Conservation (phyloP, 192 early-diverging fungal genomes). For the Coemansia interrupta region DNA sequence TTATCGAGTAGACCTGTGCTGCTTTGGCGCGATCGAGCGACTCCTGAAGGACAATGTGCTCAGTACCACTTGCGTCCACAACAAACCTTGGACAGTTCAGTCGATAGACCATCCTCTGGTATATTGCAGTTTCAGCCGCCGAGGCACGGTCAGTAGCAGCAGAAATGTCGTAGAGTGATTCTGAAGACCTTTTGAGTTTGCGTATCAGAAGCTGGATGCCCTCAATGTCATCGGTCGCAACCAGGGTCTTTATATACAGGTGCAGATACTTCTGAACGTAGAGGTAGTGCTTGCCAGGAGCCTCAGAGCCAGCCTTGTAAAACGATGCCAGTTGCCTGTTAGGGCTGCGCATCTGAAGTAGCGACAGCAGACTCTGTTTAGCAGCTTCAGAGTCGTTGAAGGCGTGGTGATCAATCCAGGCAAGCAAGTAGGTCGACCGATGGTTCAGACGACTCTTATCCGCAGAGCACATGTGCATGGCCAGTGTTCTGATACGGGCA, state of each 20-base stretch:
- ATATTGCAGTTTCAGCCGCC: conserved; percentile 15
- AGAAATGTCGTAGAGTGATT: conserved; percentile 19
- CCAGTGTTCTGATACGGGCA: neutral
- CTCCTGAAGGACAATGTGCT: conserved; percentile 33
- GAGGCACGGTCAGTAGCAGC: conserved; percentile 6
- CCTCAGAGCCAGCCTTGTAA: conserved; percentile 51
- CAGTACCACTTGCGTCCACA: conserved; percentile 18
- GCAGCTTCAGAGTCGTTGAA: conserved; percentile 26
- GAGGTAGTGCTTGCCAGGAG: conserved; percentile 48
- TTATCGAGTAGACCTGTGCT: conserved; percentile 18
- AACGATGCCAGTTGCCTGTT: conserved; percentile 47
- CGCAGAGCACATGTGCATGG: conserved; percentile 20
- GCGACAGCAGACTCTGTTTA: conserved; percentile 32
- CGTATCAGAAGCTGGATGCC: conserved; percentile 31
- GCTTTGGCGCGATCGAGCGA: neutral
- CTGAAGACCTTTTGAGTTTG: conserved; percentile 41
- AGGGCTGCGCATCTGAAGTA: conserved; percentile 40
- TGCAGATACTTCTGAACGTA: conserved; percentile 49
- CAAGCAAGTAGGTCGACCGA: conserved; percentile 29
- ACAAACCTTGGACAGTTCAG: conserved; percentile 44
- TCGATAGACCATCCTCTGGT: conserved; percentile 24
- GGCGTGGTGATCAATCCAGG: conserved; percentile 41
- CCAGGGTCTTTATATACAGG: conserved; percentile 34
- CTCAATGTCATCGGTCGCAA: conserved; percentile 33
- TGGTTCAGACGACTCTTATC: conserved; percentile 49